A percentile compares a stretch with the other conserved stretches of the same genome.
These are phyloP conservation scores for Vicia faba DNA, from an alignment of 306 rosid genomes.

Conservation along the genomic window DNA sequence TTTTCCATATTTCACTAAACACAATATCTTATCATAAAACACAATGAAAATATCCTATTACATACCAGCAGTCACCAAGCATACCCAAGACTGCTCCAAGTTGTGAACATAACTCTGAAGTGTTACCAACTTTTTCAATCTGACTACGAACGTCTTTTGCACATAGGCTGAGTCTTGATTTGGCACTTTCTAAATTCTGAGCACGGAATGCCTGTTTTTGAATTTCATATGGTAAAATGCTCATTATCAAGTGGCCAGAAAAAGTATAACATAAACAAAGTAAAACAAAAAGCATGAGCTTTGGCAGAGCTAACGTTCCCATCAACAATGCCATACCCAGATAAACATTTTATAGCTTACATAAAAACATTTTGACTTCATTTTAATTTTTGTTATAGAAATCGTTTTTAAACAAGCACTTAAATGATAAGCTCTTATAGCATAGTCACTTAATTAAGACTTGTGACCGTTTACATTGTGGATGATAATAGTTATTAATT, in stretches of 20 bases:
- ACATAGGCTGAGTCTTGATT: constrained; percentile 85
- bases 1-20: constrained; percentile 13
- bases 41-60: constrained; percentile 5
- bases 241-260: constrained; percentile 29
- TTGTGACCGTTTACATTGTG: neutral
- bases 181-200: constrained; percentile 90
- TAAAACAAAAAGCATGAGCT: constrained; percentile 16
- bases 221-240: constrained; percentile 35
- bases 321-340: constrained; percentile 5
- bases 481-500: neutral
- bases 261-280: constrained; percentile 11
- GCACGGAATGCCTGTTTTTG: constrained; percentile 83
- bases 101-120: constrained; percentile 91
- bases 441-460: neutral
- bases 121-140: constrained; percentile 68
- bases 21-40: constrained; percentile 19
- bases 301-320: constrained; percentile 19
- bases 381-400: neutral
- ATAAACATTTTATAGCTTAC: too few species aligned
- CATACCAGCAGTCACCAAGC: constrained; percentile 99
- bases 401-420: too few species aligned
- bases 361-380: neutral
- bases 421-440: neutral
- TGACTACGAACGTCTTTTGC: constrained; percentile 79
- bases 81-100: constrained; percentile 98